These are phyloP conservation scores for Misopates orontium DNA, from an alignment of 257 asterid genomes.

Conservation along the genomic window DNA sequence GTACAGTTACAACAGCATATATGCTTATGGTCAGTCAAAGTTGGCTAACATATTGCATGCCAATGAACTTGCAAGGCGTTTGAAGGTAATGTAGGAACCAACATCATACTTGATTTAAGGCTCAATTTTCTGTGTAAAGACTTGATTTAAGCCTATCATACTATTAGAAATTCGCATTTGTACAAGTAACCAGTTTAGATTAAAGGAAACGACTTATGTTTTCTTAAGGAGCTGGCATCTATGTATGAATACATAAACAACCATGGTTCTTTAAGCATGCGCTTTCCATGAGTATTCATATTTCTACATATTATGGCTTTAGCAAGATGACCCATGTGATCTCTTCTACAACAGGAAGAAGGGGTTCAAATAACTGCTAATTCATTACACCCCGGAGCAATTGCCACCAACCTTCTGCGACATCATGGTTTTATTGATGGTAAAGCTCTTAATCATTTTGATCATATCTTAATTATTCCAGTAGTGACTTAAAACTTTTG, in stretches of 20 bases:
- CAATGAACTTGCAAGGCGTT: slow-evolving; percentile 60
- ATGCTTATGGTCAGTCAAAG: slow-evolving; percentile 87
- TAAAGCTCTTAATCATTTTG: slow-evolving; percentile 28
- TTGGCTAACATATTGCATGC: slow-evolving; percentile 77
- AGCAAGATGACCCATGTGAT: slow-evolving; percentile 11
- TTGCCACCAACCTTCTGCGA: slow-evolving; percentile 71
- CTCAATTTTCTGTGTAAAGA: too few relatives aligned
- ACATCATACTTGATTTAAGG: too few relatives aligned
- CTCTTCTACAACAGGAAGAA: slow-evolving; percentile 55
- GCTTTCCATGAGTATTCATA: not conserved
- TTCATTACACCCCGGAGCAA: slow-evolving; percentile 82
- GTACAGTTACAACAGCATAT: slow-evolving; percentile 46
- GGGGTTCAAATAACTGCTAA: slow-evolving; percentile 78
- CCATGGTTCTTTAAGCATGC: not conserved
- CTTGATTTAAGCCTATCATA: too few relatives aligned
- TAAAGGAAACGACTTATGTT: not conserved
- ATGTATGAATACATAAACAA: not conserved
- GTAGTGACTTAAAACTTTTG: not conserved
- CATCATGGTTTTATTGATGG: slow-evolving; percentile 49
- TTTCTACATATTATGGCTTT: not conserved
- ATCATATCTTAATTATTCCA: not conserved
- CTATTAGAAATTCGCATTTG: too few relatives aligned
- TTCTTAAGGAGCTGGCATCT: not conserved
- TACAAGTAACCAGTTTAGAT: not conserved
- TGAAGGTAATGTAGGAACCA: slow-evolving; percentile 50